Percentiles rank a stretch among this genome's conserved stretches.
These are phyloP conservation scores for Coemansia sp. DNA, from an alignment of 192 early-diverging fungal species.

Conservation along the genomic window DNA sequence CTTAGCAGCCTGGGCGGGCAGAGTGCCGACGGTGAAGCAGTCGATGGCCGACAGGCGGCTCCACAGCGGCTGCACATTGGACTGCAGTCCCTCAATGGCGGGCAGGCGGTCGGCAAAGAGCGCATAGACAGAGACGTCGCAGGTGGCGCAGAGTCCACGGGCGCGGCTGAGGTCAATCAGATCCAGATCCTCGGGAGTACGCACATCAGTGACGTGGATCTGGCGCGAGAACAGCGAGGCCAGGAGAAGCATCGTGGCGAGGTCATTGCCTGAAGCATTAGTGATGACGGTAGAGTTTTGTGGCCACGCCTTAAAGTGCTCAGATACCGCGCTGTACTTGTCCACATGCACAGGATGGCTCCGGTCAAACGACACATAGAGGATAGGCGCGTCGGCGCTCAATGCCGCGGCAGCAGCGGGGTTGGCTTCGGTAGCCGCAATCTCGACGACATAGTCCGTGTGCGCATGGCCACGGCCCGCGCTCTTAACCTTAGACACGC, in stretches of 20 bases:
- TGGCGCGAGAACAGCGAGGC: slow-evolving; percentile 80
- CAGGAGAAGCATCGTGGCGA: slow-evolving; percentile 87
- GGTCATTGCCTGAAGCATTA: slow-evolving; percentile 82
- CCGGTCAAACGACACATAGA: slow-evolving; percentile 65
- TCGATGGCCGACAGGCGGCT: slow-evolving; percentile 79
- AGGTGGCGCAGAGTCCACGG: slow-evolving; percentile 84
- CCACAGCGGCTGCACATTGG: slow-evolving; percentile 82
- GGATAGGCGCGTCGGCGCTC: slow-evolving; percentile 53
- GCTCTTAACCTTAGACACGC: slow-evolving; percentile 55
- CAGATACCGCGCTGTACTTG: slow-evolving; percentile 67
- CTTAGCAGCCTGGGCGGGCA: slow-evolving; percentile 66
- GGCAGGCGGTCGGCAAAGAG: slow-evolving; percentile 66
- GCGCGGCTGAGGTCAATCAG: slow-evolving; percentile 87
- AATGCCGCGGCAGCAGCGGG: slow-evolving; percentile 54
- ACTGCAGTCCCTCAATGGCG: not conserved
- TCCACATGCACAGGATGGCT: slow-evolving; percentile 46
- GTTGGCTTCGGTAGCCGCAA: slow-evolving; percentile 74
- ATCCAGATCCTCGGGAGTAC: slow-evolving; percentile 76
- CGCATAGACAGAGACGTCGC: slow-evolving; percentile 90
- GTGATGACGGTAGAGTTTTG: slow-evolving; percentile 72
- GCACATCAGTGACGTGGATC: slow-evolving; percentile 90
- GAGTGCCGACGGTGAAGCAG: slow-evolving; percentile 85
- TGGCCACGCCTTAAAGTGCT: slow-evolving; percentile 85
- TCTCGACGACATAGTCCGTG: slow-evolving; percentile 74
- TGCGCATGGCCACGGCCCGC: slow-evolving; percentile 62